A percentile compares a stretch with the other conserved stretches of the same genome.
These are phyloP conservation scores for Macadamia integrifolia DNA, from an alignment of 164 flowering plant species.

Conservation along the genomic window DNA sequence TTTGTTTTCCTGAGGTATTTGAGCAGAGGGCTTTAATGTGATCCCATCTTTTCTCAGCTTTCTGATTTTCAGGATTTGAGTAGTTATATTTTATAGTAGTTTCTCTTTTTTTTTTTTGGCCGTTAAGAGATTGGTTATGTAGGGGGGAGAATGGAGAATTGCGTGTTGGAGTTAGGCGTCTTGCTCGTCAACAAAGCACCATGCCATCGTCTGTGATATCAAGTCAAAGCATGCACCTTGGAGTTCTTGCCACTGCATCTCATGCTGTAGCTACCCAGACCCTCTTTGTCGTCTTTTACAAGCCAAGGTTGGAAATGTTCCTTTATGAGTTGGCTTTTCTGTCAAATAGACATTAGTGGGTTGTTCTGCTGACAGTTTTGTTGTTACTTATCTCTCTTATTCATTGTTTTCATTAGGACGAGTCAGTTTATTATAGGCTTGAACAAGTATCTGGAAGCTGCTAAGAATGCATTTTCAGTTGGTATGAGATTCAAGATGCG, in stretches of 20 bases:
- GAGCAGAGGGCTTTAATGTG: background rate
- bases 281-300: conserved; percentile 70
- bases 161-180: conserved; percentile 78
- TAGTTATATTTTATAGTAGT: background rate
- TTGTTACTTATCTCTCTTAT: background rate
- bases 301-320: conserved; percentile 57
- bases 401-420: conserved; percentile 39
- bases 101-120: background rate
- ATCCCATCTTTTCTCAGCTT: background rate
- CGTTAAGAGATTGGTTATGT: conserved; percentile 12
- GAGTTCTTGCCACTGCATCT: conserved; percentile 94
- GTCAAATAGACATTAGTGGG: background rate
- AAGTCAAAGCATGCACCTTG: conserved; percentile 90
- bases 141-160: conserved; percentile 79
- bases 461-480: conserved; percentile 40
- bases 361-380: background rate
- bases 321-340: background rate
- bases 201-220: conserved; percentile 92
- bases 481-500: conserved; percentile 80
- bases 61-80: background rate
- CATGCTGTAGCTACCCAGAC: conserved; percentile 73
- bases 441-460: conserved; percentile 69
- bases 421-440: conserved; percentile 72
- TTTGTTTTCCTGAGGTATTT: conserved; percentile 84
- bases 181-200: conserved; percentile 58